Percentiles rank a stretch among this genome's conserved stretches.
Evolutionary conservation across 2,329 filamentous ascomycete genomes (phyloP).

Genomic region (Byssothecium circinans): DNA sequence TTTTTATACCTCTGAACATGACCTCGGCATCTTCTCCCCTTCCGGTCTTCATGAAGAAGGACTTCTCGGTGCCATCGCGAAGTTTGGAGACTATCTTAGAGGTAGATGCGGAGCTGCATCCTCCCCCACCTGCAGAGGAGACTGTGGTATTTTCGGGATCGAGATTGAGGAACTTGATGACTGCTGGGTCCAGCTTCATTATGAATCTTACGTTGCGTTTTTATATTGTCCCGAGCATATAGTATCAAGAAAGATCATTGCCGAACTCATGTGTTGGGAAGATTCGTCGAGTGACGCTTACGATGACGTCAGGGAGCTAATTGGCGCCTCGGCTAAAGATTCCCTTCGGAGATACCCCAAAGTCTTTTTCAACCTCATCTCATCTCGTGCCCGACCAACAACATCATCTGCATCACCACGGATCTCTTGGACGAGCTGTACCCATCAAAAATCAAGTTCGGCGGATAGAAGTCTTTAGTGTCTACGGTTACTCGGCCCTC

Average conservation of each 20-base stretch:
- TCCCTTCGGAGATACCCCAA: background rate
- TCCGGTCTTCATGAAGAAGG: constrained; percentile 75
- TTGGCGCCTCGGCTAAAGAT: background rate
- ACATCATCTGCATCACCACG: background rate
- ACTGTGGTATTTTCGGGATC: constrained; percentile 59
- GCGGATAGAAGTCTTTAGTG: too few species aligned
- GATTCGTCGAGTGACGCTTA: too few species aligned
- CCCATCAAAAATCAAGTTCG: too few species aligned
- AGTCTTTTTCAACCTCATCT: background rate
- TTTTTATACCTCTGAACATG: constrained; percentile 69
- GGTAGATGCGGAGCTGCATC: constrained; percentile 65
- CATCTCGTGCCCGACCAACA: background rate
- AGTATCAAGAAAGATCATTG: background rate
- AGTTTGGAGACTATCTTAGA: constrained; percentile 58
- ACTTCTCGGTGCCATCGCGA: constrained; percentile 53
- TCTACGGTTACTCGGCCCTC: too few species aligned
- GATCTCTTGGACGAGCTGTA: too few species aligned
- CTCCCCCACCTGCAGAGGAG: constrained; percentile 64
- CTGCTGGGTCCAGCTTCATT: constrained; percentile 63
- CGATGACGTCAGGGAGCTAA: background rate
- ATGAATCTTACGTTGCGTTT: constrained; percentile 12
- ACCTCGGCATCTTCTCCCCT: constrained; percentile 59
- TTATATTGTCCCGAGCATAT: constrained; percentile 6
- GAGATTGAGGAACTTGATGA: constrained; percentile 63
- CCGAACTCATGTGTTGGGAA: too few species aligned